Conservation (phyloP, 2,329 filamentous ascomycete genomes). For the Penicillium griseofulvum region DNA sequence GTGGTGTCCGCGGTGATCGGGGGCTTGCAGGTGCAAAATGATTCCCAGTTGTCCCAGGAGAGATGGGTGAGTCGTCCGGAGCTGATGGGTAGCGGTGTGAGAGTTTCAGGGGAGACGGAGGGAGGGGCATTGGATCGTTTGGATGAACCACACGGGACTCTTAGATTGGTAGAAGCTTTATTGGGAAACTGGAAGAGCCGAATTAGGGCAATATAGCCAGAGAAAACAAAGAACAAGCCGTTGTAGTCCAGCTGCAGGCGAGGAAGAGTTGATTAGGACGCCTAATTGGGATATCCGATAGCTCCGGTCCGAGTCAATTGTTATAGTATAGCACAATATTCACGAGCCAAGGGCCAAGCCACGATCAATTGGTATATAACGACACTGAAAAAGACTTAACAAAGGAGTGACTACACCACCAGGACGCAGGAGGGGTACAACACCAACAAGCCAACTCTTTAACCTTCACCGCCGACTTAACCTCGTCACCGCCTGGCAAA, state of each 20-base stretch:
- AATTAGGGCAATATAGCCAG: not conserved
- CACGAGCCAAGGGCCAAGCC: not conserved
- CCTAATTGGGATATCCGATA: not conserved
- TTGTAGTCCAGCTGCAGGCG: conserved; percentile 5
- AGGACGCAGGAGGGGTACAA: conserved; percentile 7
- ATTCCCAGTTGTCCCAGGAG: conserved; percentile 32
- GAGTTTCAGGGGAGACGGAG: conserved; percentile 37
- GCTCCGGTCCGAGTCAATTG: conserved; percentile 2
- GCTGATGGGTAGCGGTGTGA: conserved; percentile 41
- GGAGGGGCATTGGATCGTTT: conserved; percentile 26
- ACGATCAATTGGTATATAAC: conserved; percentile 2
- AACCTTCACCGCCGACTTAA: conserved; percentile 3
- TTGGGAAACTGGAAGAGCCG: not conserved
- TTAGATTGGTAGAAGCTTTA: not conserved
- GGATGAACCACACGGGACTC: conserved; percentile 3
- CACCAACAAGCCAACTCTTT: not conserved
- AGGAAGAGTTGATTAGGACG: not conserved
- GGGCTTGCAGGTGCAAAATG: conserved; percentile 32
- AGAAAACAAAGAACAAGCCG: not conserved
- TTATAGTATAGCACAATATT: not conserved
- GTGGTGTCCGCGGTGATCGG: conserved; percentile 35
- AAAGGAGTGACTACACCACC: conserved; percentile 4
- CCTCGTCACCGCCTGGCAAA: conserved; percentile 18
- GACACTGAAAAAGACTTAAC: conserved; percentile 3
- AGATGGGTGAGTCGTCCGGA: conserved; percentile 38